phyloP scores from a whole-genome alignment of 176 grass and related monocot genomes.

The Ensete ventricosum region DNA sequence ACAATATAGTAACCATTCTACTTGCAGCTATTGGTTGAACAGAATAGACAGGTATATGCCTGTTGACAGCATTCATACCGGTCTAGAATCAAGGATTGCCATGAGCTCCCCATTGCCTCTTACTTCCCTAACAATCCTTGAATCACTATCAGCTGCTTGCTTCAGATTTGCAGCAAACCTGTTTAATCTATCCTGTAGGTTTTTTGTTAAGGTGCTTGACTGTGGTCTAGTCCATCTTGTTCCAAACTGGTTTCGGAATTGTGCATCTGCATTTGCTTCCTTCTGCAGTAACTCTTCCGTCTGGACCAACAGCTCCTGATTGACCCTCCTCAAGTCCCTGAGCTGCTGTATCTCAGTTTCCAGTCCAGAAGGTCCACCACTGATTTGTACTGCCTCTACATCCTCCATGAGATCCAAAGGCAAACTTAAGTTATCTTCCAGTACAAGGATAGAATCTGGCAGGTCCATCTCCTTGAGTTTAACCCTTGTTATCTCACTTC shows the following conservation, averaged over 20 bases:
- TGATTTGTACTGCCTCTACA: constrained; percentile 27
- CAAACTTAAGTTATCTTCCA: constrained; percentile 33
- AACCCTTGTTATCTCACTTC: constrained; percentile 20
- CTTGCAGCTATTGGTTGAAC: background rate
- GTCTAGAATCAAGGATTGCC: constrained; percentile 28
- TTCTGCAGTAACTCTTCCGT: constrained; percentile 29
- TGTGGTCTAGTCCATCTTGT: constrained; percentile 23
- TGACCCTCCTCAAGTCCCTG: constrained; percentile 36
- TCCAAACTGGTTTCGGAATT: constrained; percentile 26
- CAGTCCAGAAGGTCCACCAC: constrained; percentile 28
- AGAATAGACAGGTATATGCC: background rate
- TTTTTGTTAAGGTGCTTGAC: constrained; percentile 27
- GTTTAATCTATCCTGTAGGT: constrained; percentile 22
- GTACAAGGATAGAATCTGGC: constrained; percentile 20
- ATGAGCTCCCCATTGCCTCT: constrained; percentile 17
- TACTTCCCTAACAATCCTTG: constrained; percentile 18
- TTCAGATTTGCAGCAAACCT: constrained; percentile 32
- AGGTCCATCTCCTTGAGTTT: constrained; percentile 33
- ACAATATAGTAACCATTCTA: background rate
- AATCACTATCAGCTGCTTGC: constrained; percentile 28
- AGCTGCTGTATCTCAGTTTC: constrained; percentile 30
- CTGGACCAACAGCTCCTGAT: constrained; percentile 30
- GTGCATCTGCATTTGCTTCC: constrained; percentile 27
- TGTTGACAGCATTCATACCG: constrained; percentile 19
- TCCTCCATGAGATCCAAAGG: constrained; percentile 24